Base-by-base conservation (phyloP, 495 filamentous ascomycete species). In the Penicillium parvum region DNA sequence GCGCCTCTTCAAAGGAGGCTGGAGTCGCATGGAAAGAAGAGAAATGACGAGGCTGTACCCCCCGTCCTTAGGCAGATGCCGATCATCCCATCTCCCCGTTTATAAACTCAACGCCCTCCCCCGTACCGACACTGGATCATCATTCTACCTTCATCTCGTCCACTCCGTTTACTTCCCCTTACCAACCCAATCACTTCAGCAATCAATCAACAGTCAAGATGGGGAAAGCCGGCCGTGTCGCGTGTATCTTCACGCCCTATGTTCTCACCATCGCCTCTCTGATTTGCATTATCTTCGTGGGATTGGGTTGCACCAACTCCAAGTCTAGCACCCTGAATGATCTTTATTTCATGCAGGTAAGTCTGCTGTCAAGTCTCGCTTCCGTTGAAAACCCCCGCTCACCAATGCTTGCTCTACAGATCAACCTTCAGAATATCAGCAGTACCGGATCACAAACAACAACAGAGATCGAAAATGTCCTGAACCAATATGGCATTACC, bases 231-330 rank as follows among this genome's bases (percentile, higher is more conserved):
- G 88, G 86, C 53, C 79, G 88, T 54, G 76, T 89, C 49, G 68
- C 82, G 51, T 94, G 88, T 68, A 88, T 92, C 71, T 75, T 83
- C 69, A 69, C 83, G 66, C 88, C 89, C 40, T 86, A 90, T 67
- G 70, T 73, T 43, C 72, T 89, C 52, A 90, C 84, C 26, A 65
- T 88, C 57, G 84, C 74, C 42, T 79, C 83, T 21, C 65, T 95
- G 53, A 68, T 90, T 50, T 83, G 81, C 50, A 67, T 90, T 51
- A 68, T 90, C 41, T 62, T 92, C 26, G 84, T 85, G 21, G 84
- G 82, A 17, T 61, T 88, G 38, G 79, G 83, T 20, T 86, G 86
- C 43, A 78, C 86, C 28, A 77, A 82, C 60, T 75, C 81, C 65
- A 77, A 77, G 55, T 71, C 66, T 7, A 38, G 25, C 21, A 61